Evolutionary conservation across 192 early-diverging fungal species (phyloP).

Genomic region (Powellomyces hirtus): DNA sequence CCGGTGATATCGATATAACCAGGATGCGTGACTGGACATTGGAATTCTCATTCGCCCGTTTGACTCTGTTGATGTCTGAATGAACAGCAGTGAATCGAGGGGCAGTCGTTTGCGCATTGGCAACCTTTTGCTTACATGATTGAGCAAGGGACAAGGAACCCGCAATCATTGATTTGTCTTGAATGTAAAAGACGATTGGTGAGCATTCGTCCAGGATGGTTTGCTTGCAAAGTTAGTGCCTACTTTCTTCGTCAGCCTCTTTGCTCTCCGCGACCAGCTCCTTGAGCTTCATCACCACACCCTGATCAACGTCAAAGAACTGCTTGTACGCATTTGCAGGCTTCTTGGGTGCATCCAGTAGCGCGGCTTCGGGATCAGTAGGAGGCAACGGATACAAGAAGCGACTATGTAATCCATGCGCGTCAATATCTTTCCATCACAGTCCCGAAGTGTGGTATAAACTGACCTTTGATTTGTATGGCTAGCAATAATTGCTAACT

Average conservation of each 20-base stretch:
- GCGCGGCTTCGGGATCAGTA: not conserved
- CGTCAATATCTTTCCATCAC: not conserved
- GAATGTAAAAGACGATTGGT: not conserved
- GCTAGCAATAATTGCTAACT: constrained; percentile 77
- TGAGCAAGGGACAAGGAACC: constrained; percentile 32
- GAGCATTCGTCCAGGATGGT: not conserved
- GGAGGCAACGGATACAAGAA: constrained; percentile 20
- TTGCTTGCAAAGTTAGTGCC: not conserved
- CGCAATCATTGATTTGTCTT: constrained; percentile 24
- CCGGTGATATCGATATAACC: constrained; percentile 80
- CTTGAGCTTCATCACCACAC: constrained; percentile 26
- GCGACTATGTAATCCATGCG: constrained; percentile 4
- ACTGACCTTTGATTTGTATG: constrained; percentile 34
- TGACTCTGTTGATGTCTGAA: constrained; percentile 69
- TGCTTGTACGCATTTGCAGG: constrained; percentile 48
- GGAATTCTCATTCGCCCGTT: constrained; percentile 50
- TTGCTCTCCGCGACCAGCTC: constrained; percentile 12
- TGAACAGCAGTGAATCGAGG: too few species aligned
- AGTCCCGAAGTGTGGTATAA: too few species aligned
- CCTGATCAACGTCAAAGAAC: constrained; percentile 43
- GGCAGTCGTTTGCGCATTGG: too few species aligned
- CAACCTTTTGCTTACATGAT: constrained; percentile 11
- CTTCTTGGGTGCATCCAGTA: constrained; percentile 16
- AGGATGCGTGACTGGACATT: constrained; percentile 75
- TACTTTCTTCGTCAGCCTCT: not conserved